These are phyloP conservation scores for Colletotrichum eremochloae DNA, from an alignment of 2,329 filamentous ascomycete species.

Conservation along the genomic window DNA sequence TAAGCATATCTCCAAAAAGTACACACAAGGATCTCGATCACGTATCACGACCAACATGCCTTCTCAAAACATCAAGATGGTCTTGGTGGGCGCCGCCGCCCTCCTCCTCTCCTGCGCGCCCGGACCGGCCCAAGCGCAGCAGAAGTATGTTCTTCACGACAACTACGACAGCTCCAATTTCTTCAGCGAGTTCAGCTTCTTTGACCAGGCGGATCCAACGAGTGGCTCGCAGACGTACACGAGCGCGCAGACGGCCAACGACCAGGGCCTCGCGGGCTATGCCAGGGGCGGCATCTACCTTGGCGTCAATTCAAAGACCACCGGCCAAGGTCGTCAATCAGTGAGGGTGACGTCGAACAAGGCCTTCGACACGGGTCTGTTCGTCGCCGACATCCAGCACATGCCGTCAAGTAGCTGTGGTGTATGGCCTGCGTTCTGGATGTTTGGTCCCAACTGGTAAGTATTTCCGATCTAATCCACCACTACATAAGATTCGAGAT, in stretches of 20 bases:
- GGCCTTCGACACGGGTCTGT: slow-evolving; percentile 76
- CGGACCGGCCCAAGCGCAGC: slow-evolving; percentile 46
- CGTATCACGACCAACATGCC: slow-evolving; percentile 24
- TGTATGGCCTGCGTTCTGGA: slow-evolving; percentile 82
- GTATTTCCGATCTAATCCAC: slow-evolving; percentile 2
- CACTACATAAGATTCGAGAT: not conserved
- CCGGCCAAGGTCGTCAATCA: slow-evolving; percentile 73
- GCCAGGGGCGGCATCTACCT: slow-evolving; percentile 72
- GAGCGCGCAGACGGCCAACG: slow-evolving; percentile 68
- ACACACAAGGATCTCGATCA: slow-evolving; percentile 8
- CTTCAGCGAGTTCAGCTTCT: slow-evolving; percentile 70
- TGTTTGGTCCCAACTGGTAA: slow-evolving; percentile 75
- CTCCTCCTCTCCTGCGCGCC: slow-evolving; percentile 23
- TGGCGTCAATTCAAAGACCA: slow-evolving; percentile 75
- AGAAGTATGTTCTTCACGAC: slow-evolving; percentile 61
- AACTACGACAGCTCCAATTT: slow-evolving; percentile 67
- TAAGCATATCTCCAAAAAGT: not conserved
- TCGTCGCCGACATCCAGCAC: slow-evolving; percentile 80
- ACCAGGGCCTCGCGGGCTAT: slow-evolving; percentile 69
- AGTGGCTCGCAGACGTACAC: slow-evolving; percentile 81
- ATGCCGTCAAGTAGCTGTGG: slow-evolving; percentile 82
- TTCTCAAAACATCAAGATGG: slow-evolving; percentile 32
- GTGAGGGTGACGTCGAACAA: slow-evolving; percentile 78
- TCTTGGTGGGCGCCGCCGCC: slow-evolving; percentile 34
- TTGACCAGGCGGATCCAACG: slow-evolving; percentile 74